Percentiles rank a stretch among this genome's conserved stretches.
phyloP scores from a whole-genome alignment of 768 basidiomycete genomes.

The Tricholoma furcatifolium region DNA sequence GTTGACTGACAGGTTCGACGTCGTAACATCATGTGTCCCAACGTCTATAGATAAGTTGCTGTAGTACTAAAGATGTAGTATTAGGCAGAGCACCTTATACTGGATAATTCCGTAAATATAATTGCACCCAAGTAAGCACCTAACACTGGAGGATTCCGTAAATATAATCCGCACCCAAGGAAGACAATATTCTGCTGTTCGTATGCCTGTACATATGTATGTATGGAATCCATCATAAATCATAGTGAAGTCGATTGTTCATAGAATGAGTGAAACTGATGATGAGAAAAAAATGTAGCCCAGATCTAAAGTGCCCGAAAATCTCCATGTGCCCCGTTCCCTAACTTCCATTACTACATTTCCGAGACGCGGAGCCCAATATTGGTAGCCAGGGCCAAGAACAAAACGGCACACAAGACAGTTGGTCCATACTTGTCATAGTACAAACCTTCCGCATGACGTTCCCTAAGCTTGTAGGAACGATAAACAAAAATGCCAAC shows the following conservation, averaged over 20 bases:
- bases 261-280: background rate
- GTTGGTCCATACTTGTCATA: slow-evolving; percentile 90
- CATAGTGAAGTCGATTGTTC: background rate
- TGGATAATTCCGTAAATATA: too few species aligned
- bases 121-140: too few species aligned
- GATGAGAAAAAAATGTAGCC: background rate
- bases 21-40: too few species aligned
- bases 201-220: too few species aligned
- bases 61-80: too few species aligned
- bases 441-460: slow-evolving; percentile 78
- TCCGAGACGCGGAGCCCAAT: slow-evolving; percentile 66
- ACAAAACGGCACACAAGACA: slow-evolving; percentile 65
- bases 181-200: too few species aligned
- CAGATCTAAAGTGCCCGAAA: background rate
- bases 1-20: too few species aligned
- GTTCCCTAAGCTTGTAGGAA: slow-evolving; percentile 62
- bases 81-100: too few species aligned
- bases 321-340: background rate
- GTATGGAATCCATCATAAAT: background rate
- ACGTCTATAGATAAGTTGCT: too few species aligned
- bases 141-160: too few species aligned
- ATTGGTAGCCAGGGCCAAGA: slow-evolving; percentile 71
- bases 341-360: slow-evolving; percentile 31
- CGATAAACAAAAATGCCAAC: slow-evolving; percentile 80
- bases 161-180: too few species aligned